Base-by-base conservation (phyloP, 1,139 yeast genomes). In the Diutina ranongensis region DNA sequence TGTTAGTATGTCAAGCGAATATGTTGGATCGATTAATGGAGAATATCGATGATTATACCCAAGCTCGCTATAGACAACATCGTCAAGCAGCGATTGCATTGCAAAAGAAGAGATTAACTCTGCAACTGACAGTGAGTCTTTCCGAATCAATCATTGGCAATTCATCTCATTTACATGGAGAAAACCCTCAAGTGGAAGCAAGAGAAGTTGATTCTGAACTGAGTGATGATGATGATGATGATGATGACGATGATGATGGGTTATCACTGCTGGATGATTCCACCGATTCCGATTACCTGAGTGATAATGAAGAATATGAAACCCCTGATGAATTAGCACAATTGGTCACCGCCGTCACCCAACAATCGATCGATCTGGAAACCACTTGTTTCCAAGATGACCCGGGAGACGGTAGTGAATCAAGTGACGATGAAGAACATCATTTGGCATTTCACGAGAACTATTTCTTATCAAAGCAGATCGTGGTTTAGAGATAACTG, bases 1-100 rank as follows among this genome's bases (percentile, higher is more conserved):
- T 70, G 44, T 68, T 84, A 44, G 89, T 84, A 3, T 72, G 78
- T 32, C 94, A 84, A 61, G 92, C 94, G 18, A 84, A 83, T 60
- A 65, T 84, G 67, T 68, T 84, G 49, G 94, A 84, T 57, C 71
- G 70, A 51, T 58, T 84, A 44, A 79, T 83, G 78, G 88, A 78
- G 54, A 62, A 62, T 50, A 68, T 70, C 35, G 54, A 38, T 25
- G 42, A 38, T 9, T 38, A 38, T 20, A 21, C 42, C n/a, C 32
- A 22, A 9, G 42, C 31, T 20, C 31, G 42, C 2, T 38, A 38
- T 18, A 9, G 13, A 12, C 31, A 38, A 10, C 28, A 38, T 20
- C 28, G 25, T 16, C 31, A 15, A 3, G 21, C 31, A 7, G 19
- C 21, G 10, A 22, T 22, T 10, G 28, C n/a, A n/a, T 25, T 38